A percentile compares a stretch with the other conserved stretches of the same genome.
Evolutionary conservation across 1,284 basidiomycete species (phyloP).

Genomic region (Ceratobasidium sp.): DNA sequence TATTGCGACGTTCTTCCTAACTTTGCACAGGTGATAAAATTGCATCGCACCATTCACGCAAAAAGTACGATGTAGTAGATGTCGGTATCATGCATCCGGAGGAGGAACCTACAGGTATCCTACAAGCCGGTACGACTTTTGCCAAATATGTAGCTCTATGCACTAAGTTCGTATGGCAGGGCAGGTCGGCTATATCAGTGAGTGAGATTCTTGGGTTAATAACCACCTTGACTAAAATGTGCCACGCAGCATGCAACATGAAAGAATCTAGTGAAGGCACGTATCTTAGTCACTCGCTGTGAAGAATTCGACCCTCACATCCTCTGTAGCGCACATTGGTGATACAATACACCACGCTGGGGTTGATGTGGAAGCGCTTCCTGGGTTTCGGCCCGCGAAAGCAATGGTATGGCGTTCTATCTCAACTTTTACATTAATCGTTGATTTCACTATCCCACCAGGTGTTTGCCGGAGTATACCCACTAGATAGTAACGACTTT

Average conservation of each 20-base stretch:
- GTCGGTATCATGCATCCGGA: slow-evolving; percentile 95
- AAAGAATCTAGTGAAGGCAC: slow-evolving; percentile 96
- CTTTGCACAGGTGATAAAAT: slow-evolving; percentile 83
- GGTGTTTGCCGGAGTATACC: slow-evolving; percentile 97
- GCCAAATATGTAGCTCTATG: background rate
- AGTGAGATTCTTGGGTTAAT: background rate
- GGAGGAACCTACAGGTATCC: slow-evolving; percentile 76
- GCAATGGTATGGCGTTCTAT: slow-evolving; percentile 80
- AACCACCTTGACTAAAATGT: background rate
- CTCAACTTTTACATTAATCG: background rate
- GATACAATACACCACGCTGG: slow-evolving; percentile 90
- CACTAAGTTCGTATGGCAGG: slow-evolving; percentile 60
- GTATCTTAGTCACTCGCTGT: slow-evolving; percentile 22
- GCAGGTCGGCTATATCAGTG: slow-evolving; percentile 87
- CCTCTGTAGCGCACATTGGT: slow-evolving; percentile 83
- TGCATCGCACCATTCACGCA: slow-evolving; percentile 85
- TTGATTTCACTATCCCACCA: slow-evolving; percentile 56
- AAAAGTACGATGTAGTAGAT: slow-evolving; percentile 93
- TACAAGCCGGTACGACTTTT: slow-evolving; percentile 65
- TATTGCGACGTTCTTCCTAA: background rate
- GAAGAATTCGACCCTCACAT: slow-evolving; percentile 46
- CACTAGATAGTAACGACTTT: slow-evolving; percentile 92
- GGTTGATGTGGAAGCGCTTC: slow-evolving; percentile 84
- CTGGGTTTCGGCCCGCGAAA: slow-evolving; percentile 93
- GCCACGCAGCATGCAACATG: slow-evolving; percentile 85